Evolutionary conservation across 306 rosid genomes (phyloP), one percentile per base, ranked within the genome.

Genomic region (Fragaria ananassa): DNA sequence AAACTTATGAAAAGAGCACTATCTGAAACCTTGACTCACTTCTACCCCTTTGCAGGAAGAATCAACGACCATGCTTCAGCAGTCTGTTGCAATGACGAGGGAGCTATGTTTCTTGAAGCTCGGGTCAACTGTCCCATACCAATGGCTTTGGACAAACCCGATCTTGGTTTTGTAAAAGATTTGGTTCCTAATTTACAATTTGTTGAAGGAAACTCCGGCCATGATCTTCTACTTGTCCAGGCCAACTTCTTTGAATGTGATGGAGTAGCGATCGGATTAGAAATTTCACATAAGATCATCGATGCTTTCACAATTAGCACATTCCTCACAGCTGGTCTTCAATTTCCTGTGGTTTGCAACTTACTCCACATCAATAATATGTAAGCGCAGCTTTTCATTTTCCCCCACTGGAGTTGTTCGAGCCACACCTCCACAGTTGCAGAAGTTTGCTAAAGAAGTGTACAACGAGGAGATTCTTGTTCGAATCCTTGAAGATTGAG

Each of bases 31-130:
- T 74, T 79, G 10, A 41, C 78, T 14, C 68, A 4, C 39, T 79
- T 45, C 25, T 23, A 23, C 25, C 25, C 25, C 25, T 23, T 44
- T 44, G 47, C 13, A 3, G 92, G 97, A 21, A 76, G 25, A 54
- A 11, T 44, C 81, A 25, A 68, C 45, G 76, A 80, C 21, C 80
- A 83, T 19, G 3, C 42, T 0, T 61, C 44, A 5, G 41, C 68
- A 75, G 76, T 87, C 71, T 76, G 79, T 2, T 87, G 91, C 70
- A 78, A 83, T 35, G 91, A 87, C 69, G 75, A 83, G 10, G 89
- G 91, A 6, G 84, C 76, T 8, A 39, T 35, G 2, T 85, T 71
- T 70, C 39, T 80, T 8, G 74, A 68, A 35, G 85, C 91, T 18
- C n/a, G 61, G 14, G 78, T 79, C 8, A 79, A 76, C 0, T 84